Evolutionary conservation across 2,329 filamentous ascomycete species (phyloP), one percentile per base, ranked within the genome.

Genomic region (Aspergillus fijiensis): DNA sequence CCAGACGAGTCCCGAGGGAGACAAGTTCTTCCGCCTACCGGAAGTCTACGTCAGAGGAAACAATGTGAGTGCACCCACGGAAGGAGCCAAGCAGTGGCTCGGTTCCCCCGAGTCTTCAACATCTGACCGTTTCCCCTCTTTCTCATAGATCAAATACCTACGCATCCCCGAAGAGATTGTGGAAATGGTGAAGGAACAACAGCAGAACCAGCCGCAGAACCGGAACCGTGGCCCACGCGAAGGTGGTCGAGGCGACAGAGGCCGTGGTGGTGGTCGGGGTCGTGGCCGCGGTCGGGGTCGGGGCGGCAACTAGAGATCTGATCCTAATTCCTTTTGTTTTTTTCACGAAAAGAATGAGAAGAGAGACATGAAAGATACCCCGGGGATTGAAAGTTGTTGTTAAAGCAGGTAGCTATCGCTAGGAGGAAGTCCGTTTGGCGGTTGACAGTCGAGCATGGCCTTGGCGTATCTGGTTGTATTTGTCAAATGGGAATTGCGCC

Each of bases 31-130:
- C 77, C 85, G 92, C 72, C 81, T 99, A 77, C 89, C 92, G 39
- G 96, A 99, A 76, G 92, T 94, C 60, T 99, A 99, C 73, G 91
- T 99, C 55, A 90, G 96, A 74, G 95, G 95, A 62, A 99, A 98
- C 79, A 99, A 98, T 74, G 94, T 97, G 79, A 63, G 89, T 81
- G 42, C 39, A 45, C 6, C 14, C 14, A 45, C 16, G 39, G 14
- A 16, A 16, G 33, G 39, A 45, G 14, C 39, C 14, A 45, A 45
- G 39, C 39, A 4, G n/a, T 45, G 5, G 27, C 9, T 29, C 7
- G 27, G 7, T 29, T 9, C 27, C 27, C 27, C 9, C 27, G 27
- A 29, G 27, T 29, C 27, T 29, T 7, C 27, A 29, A 29, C 7
- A 29, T 6, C 35, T 23, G 3, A 19, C 31, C 2, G 19, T 52